Evolutionary conservation across 495 filamentous ascomycete genomes (phyloP).

Genomic region (Hypoxylon fuscum): DNA sequence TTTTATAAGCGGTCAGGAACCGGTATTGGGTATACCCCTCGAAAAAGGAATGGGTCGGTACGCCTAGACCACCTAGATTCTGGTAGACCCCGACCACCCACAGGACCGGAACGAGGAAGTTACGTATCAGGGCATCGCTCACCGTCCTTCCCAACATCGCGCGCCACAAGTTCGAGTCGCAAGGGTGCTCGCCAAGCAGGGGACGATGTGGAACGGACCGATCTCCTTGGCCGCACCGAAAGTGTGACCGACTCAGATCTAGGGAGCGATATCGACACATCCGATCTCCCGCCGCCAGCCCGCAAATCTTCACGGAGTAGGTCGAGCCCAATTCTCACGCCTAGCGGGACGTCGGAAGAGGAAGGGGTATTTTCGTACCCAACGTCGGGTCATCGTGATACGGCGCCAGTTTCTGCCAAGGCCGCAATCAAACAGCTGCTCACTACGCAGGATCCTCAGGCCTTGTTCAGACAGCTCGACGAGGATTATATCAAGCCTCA

Average conservation of each 20-base stretch:
- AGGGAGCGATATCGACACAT: constrained; percentile 72
- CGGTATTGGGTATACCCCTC: constrained; percentile 79
- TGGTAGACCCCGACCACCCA: constrained; percentile 45
- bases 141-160: constrained; percentile 47
- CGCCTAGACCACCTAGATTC: constrained; percentile 43
- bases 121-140: constrained; percentile 65
- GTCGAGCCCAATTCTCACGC: constrained; percentile 64
- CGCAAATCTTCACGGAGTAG: constrained; percentile 55
- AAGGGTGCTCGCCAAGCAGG: constrained; percentile 49
- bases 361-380: constrained; percentile 47
- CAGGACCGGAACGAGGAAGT: constrained; percentile 53
- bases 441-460: constrained; percentile 85
- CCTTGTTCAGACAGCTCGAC: constrained; percentile 91
- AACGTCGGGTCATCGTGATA: constrained; percentile 44
- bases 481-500: constrained; percentile 97
- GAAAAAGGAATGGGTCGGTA: constrained; percentile 52
- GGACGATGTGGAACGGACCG: constrained; percentile 68
- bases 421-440: constrained; percentile 72
- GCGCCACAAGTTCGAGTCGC: constrained; percentile 58
- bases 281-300: constrained; percentile 64
- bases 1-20: constrained; percentile 78
- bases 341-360: constrained; percentile 39
- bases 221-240: constrained; percentile 67
- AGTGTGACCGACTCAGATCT: constrained; percentile 70
- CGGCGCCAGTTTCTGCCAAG: constrained; percentile 69